Percentiles rank a stretch among this genome's conserved stretches.
These are phyloP conservation scores for Hemerocallis citrina DNA, from an alignment of 106 monocot genomes.

Conservation along the genomic window DNA sequence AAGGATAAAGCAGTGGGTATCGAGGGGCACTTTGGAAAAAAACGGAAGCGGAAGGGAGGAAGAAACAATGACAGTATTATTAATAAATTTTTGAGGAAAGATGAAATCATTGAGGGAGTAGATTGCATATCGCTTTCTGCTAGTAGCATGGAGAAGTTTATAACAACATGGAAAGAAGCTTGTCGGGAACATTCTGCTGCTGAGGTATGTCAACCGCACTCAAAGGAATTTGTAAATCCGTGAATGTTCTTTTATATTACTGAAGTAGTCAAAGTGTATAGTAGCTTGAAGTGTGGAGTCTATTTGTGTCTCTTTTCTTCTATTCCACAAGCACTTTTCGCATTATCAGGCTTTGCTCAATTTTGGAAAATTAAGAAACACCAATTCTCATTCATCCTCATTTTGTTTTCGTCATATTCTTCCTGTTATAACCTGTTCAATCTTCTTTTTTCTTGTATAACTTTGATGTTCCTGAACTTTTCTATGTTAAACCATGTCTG, in stretches of 20 bases:
- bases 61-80: slow-evolving; percentile 4
- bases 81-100: slow-evolving; percentile 24
- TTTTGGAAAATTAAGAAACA: too few relatives aligned
- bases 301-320: too few relatives aligned
- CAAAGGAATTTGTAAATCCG: not conserved
- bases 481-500: not conserved
- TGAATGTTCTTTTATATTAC: too few relatives aligned
- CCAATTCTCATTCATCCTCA: too few relatives aligned
- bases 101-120: not conserved
- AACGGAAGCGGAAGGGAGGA: slow-evolving; percentile 32
- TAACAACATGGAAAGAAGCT: slow-evolving; percentile 70
- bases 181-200: slow-evolving; percentile 38
- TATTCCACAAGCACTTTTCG: too few relatives aligned
- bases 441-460: not conserved
- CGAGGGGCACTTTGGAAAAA: slow-evolving; percentile 18
- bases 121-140: slow-evolving; percentile 13
- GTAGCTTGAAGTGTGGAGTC: too few relatives aligned
- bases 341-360: too few relatives aligned
- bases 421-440: not conserved
- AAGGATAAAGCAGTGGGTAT: slow-evolving; percentile 5
- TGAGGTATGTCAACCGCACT: slow-evolving; percentile 37
- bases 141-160: slow-evolving; percentile 35
- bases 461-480: not conserved
- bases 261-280: too few relatives aligned
- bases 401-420: too few relatives aligned